phyloP scores from a whole-genome alignment of 1,284 basidiomycete species.

The Coniferiporia sulphurascens region DNA sequence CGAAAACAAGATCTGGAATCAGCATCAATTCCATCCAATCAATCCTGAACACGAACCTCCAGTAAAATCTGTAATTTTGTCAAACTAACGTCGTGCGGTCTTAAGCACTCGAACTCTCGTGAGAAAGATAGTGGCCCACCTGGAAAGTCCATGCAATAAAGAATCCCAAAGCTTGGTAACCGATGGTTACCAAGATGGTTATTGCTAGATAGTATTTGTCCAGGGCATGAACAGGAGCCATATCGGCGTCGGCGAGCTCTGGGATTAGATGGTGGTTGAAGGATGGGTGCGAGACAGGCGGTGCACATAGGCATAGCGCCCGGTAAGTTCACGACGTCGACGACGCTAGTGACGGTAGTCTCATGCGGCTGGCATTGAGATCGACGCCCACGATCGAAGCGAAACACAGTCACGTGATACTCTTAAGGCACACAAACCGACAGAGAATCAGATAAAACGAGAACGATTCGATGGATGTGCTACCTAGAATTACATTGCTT shows the following conservation, averaged over 20 bases:
- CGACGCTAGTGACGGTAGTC: no score
- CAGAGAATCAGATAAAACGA: neutral
- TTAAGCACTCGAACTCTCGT: neutral
- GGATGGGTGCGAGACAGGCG: neutral
- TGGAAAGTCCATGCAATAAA: slow-evolving; percentile 62
- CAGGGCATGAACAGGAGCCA: slow-evolving; percentile 47
- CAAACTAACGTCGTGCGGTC: slow-evolving; percentile 39
- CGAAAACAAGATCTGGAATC: slow-evolving; percentile 4
- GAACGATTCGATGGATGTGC: neutral
- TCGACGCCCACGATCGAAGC: neutral
- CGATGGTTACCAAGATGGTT: slow-evolving; percentile 62
- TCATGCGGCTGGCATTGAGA: neutral
- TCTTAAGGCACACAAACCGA: neutral
- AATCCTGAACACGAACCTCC: slow-evolving; percentile 38
- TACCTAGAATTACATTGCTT: neutral
- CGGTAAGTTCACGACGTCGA: no score
- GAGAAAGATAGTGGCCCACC: slow-evolving; percentile 23
- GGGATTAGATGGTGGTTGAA: neutral
- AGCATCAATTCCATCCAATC: neutral
- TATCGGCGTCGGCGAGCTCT: slow-evolving; percentile 18
- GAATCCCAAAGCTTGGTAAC: slow-evolving; percentile 64
- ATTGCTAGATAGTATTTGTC: slow-evolving; percentile 65
- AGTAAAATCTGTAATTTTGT: slow-evolving; percentile 70
- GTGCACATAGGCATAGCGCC: neutral
- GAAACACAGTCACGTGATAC: neutral